These are phyloP conservation scores for Fusarium sp. DNA, from an alignment of 2,329 filamentous ascomycete genomes.

Conservation along the genomic window DNA sequence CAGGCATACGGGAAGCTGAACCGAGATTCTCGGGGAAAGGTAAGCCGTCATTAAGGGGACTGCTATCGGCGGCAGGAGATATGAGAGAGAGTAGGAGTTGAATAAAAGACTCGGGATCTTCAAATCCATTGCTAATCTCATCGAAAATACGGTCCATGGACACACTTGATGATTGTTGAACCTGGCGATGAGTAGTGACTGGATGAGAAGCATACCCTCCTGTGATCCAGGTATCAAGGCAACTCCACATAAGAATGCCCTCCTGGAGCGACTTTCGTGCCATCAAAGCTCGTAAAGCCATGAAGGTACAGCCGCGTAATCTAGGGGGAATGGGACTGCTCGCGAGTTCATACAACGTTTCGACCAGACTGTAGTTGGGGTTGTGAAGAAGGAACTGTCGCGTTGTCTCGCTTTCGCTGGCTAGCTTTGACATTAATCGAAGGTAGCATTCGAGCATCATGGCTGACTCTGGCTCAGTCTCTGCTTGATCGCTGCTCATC, in stretches of 20 bases:
- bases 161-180: conserved; percentile 50
- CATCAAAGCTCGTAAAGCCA: conserved; percentile 79
- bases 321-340: conserved; percentile 80
- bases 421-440: conserved; percentile 85
- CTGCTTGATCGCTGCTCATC: conserved; percentile 73
- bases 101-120: conserved; percentile 87
- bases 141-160: conserved; percentile 75
- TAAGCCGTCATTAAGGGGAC: conserved; percentile 76
- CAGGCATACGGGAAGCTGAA: conserved; percentile 77
- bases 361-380: conserved; percentile 74
- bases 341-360: conserved; percentile 81
- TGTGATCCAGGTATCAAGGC: conserved; percentile 82
- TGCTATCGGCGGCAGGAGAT: conserved; percentile 70
- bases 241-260: conserved; percentile 80
- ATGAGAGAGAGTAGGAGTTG: conserved; percentile 79
- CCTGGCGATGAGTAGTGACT: conserved; percentile 48
- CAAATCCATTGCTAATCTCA: conserved; percentile 81
- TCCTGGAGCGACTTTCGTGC: conserved; percentile 76
- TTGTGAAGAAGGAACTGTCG: conserved; percentile 78
- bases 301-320: conserved; percentile 85
- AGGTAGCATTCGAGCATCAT: conserved; percentile 97
- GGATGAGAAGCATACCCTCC: conserved; percentile 62
- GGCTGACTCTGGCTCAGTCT: conserved; percentile 89
- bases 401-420: conserved; percentile 76
- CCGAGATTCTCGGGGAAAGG: conserved; percentile 91